A percentile compares a stretch with the other conserved stretches of the same genome.
Conservation (phyloP, 2,329 filamentous ascomycete genomes). For the Chaetothyriales sp. region DNA sequence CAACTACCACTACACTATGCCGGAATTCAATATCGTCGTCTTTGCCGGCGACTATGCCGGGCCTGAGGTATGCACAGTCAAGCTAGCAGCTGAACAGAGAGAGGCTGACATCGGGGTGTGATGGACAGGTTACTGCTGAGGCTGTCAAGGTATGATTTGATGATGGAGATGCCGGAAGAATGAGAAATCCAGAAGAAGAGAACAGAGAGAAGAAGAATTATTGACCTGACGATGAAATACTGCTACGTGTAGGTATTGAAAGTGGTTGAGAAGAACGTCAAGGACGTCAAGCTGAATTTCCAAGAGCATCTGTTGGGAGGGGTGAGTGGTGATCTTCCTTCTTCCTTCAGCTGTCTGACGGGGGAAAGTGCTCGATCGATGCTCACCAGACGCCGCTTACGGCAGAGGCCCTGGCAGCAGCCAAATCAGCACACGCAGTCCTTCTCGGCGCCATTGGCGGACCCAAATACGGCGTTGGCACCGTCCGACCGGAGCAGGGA, state of each 20-base stretch:
- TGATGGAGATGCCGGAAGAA: neutral
- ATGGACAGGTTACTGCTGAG: constrained; percentile 31
- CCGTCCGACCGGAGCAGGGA: constrained; percentile 81
- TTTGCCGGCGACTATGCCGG: constrained; percentile 74
- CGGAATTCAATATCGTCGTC: constrained; percentile 62
- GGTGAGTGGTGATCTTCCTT: constrained; percentile 44
- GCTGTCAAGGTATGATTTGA: constrained; percentile 60
- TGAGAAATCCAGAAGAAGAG: neutral
- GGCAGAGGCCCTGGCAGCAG: constrained; percentile 64
- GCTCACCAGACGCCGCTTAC: constrained; percentile 64
- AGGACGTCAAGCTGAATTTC: constrained; percentile 70
- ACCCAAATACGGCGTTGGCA: constrained; percentile 88
- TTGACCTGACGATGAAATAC: constrained; percentile 1
- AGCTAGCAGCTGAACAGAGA: neutral
- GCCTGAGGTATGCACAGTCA: constrained; percentile 53
- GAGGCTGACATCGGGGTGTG: neutral
- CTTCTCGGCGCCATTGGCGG: constrained; percentile 88
- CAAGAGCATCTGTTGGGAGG: constrained; percentile 82
- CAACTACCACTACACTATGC: constrained; percentile 34
- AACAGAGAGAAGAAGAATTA: neutral
- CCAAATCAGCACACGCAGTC: constrained; percentile 74
- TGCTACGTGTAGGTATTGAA: constrained; percentile 50
- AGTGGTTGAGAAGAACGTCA: constrained; percentile 54
- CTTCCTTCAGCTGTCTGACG: neutral
- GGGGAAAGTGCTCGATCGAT: constrained; percentile 51